Evolutionary conservation across 2,329 filamentous ascomycete genomes (phyloP), one percentile per base, ranked within the genome.

Genomic region (Microsporum canis): DNA sequence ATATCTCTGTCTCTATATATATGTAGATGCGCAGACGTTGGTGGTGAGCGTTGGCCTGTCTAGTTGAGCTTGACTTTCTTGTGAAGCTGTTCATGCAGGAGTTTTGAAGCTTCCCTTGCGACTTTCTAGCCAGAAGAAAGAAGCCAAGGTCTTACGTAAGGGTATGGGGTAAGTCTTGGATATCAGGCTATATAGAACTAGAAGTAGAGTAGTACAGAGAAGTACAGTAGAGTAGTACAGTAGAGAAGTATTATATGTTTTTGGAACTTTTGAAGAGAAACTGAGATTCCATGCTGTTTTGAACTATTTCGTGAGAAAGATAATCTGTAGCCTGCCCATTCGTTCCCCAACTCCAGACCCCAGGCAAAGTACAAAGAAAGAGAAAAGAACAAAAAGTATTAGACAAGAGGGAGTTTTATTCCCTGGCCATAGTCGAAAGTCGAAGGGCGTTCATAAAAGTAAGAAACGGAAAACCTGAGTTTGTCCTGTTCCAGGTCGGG

Each of bases 61-160:
- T 59, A 34, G 12, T 36, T 27, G 31, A 27, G 29, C 17, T 33
- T 23, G 41, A 12, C 34, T 36, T n/a, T 17, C 10, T 36, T 2
- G 34, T 36, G 34, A 36, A 36, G 34, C 34, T 36, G 34, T 36
- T 29, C n/a, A 23, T 23, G 17, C 17, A 23, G 17, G 17, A 23
- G 17, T 23, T 23, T 23, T 23, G 17, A 23, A 23, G 17, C 17
- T 23, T 23, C 17, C 17, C 17, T 23, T 23, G 17, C 17, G 17
- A 23, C 17, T 23, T 23, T 23, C 17, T 23, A 1, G 17, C 17
- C 17, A 23, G 17, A 23, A 23, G 33, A 6, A 60, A 67, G 23
- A 65, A 55, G 68, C 68, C 67, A 68, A 67, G 43, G 14, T 58
- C 23, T 51, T 51, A 33, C 38, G 38, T 39, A 39, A 39, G 38